Evolutionary conservation across 2,329 filamentous ascomycete species (phyloP), one percentile per base, ranked within the genome.

Genomic region (Apiospora hydei): DNA sequence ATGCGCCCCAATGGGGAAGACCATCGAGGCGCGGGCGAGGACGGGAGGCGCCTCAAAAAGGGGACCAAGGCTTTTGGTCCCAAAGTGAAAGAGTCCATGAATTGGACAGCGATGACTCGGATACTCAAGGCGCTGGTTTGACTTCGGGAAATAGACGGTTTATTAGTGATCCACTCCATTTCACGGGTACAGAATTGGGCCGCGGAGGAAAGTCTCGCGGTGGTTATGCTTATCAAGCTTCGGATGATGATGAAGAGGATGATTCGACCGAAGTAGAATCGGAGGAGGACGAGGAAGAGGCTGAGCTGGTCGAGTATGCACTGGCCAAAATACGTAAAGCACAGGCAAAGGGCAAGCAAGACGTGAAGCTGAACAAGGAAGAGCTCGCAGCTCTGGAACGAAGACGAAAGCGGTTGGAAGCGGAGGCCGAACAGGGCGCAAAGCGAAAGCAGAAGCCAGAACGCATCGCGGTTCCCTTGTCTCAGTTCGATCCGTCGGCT

Each of bases 1-100:
- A 84, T 89, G 92, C 93, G 95, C 95, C 95, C 94, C 92, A 88
- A 90, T 95, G 94, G 96, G 96, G 95, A 98, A 98, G 96, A 98
- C 94, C 95, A 96, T 93, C 94, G 89, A 93, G 94, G 93, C 93
- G 91, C 89, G 90, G 88, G 85, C 88, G 89, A 87, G 90, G 89
- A 87, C 89, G 86, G 80, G 84, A 86, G 78, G 88, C 86, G 84
- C 87, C 86, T 84, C 83, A 85, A 74, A 79, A 85, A 73, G 79
- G 80, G 73, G 80, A 83, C 77, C 80, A 81, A 69, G 81, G 80
- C 71, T 76, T 79, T 76, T 86, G 85, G 82, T 78, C 75, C 73
- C 74, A 77, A 74, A 80, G 80, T 72, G 77, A 80, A 78, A 84
- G 88, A 77, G 84, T 94, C 80, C 90, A 94, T 83, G 93, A 95